Evolutionary conservation across 2,329 filamentous ascomycete species (phyloP).

Genomic region (Pseudocercospora ulei): DNA sequence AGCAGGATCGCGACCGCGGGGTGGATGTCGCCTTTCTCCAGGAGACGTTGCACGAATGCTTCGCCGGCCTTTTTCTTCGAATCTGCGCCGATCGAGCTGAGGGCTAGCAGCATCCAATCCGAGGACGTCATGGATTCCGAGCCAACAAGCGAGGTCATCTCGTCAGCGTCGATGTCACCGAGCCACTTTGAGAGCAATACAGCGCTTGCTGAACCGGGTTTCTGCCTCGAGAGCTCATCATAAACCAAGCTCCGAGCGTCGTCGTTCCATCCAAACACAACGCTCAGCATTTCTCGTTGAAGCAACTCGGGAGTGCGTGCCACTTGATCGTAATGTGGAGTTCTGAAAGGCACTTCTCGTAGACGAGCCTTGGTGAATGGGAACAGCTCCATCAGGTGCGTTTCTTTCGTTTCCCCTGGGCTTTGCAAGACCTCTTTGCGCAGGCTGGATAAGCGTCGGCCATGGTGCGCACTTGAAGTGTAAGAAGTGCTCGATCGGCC

Average conservation of each 20-base stretch:
- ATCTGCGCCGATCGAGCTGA: conserved; percentile 68
- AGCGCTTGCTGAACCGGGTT: conserved; percentile 61
- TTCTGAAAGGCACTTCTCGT: conserved; percentile 71
- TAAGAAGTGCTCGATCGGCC: conserved; percentile 44
- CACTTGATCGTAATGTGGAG: conserved; percentile 47
- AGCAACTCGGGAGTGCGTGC: conserved; percentile 56
- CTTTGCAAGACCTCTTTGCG: conserved; percentile 72
- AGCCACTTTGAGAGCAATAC: conserved; percentile 89
- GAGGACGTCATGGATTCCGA: conserved; percentile 82
- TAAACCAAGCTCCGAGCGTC: conserved; percentile 71
- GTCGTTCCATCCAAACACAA: conserved; percentile 90
- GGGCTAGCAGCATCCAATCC: conserved; percentile 92
- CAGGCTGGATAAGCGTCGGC: conserved; percentile 55
- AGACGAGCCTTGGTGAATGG: conserved; percentile 73
- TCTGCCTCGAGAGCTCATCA: conserved; percentile 71
- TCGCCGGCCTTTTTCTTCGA: conserved; percentile 85
- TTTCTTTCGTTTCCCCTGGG: conserved; percentile 56
- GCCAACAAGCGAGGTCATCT: conserved; percentile 63
- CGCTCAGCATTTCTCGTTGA: conserved; percentile 78
- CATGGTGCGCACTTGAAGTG: conserved; percentile 15
- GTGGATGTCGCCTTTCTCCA: conserved; percentile 84
- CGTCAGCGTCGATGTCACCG: conserved; percentile 69
- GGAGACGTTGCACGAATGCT: conserved; percentile 77
- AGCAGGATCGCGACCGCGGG: conserved; percentile 87
- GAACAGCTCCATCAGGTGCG: conserved; percentile 63